These are phyloP conservation scores for Tylopilus intermedius DNA, from an alignment of 768 basidiomycete genomes.

Conservation along the genomic window DNA sequence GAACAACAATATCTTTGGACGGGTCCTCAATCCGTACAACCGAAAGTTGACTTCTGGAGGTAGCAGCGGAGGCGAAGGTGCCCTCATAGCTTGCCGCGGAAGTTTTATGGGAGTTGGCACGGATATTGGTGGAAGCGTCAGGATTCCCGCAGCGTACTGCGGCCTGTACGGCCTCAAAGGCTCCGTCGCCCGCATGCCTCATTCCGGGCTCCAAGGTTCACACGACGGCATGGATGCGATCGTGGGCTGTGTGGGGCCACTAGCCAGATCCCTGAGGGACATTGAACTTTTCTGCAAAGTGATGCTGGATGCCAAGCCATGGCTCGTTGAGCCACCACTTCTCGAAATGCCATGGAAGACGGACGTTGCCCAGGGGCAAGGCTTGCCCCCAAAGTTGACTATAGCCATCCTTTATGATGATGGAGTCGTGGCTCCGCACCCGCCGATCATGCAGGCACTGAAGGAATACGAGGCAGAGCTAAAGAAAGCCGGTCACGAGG, in stretches of 20 bases:
- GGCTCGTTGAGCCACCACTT: conserved; percentile 43
- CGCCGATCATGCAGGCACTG: conserved; percentile 42
- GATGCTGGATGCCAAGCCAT: conserved; percentile 44
- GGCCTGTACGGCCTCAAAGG: conserved; percentile 43
- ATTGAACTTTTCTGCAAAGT: conserved; percentile 44
- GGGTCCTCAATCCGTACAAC: conserved; percentile 65
- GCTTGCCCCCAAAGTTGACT: conserved; percentile 37
- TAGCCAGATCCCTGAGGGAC: conserved; percentile 46
- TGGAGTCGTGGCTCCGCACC: conserved; percentile 46
- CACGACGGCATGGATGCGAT: conserved; percentile 53
- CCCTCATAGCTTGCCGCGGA: conserved; percentile 41
- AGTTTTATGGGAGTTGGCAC: conserved; percentile 40
- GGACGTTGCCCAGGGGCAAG: conserved; percentile 34
- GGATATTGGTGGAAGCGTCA: conserved; percentile 47
- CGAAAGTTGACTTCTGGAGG: conserved; percentile 40
- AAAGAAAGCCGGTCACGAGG: conserved; percentile 44
- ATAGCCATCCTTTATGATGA: conserved; percentile 50
- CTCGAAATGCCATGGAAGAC: conserved; percentile 47
- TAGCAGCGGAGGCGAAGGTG: conserved; percentile 46
- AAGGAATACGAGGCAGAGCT: conserved; percentile 36
- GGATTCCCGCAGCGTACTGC: conserved; percentile 38
- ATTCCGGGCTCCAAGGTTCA: conserved; percentile 45
- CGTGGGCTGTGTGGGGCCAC: conserved; percentile 45
- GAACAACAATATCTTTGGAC: conserved; percentile 52
- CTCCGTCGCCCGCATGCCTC: conserved; percentile 48